Evolutionary conservation across 495 filamentous ascomycete genomes (phyloP).

Genomic region (Aspergillus sparsus): DNA sequence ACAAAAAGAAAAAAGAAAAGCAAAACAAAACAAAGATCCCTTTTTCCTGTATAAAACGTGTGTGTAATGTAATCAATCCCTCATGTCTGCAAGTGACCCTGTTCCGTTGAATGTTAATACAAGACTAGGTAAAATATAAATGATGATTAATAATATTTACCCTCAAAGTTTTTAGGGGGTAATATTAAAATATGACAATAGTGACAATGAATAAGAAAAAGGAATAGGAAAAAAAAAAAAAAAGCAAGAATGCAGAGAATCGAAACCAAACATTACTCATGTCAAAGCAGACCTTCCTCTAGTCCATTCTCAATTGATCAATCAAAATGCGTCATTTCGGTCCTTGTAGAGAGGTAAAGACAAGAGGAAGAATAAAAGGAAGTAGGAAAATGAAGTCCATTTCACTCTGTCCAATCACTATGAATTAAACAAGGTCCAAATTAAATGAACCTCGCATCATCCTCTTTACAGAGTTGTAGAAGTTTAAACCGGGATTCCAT

Average conservation of each 20-base stretch:
- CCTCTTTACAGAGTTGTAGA: too few relatives aligned
- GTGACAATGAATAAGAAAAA: not conserved
- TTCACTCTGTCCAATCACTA: not conserved
- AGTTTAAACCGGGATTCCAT: too few relatives aligned
- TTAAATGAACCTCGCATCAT: too few relatives aligned
- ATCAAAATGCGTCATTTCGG: not conserved
- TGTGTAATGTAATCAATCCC: not conserved
- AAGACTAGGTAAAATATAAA: not conserved
- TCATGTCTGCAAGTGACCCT: not conserved
- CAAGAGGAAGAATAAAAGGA: not conserved
- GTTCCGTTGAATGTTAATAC: not conserved
- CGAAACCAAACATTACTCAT: constrained; percentile 12
- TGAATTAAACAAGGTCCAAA: too few relatives aligned
- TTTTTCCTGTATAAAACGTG: not conserved
- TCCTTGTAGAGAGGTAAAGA: not conserved
- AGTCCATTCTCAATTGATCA: not conserved
- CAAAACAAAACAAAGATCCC: not conserved
- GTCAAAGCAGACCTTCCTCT: not conserved
- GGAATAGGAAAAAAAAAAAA: not conserved
- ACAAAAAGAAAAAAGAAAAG: constrained; percentile 3
- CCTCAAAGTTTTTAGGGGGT: too few relatives aligned
- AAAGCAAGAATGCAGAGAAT: not conserved
- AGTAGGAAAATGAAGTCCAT: not conserved
- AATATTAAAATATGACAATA: not conserved
- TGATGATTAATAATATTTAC: too few relatives aligned